Conservation (phyloP, 352 stramenopile genomes). For the Globisporangium cylindrosporum region DNA sequence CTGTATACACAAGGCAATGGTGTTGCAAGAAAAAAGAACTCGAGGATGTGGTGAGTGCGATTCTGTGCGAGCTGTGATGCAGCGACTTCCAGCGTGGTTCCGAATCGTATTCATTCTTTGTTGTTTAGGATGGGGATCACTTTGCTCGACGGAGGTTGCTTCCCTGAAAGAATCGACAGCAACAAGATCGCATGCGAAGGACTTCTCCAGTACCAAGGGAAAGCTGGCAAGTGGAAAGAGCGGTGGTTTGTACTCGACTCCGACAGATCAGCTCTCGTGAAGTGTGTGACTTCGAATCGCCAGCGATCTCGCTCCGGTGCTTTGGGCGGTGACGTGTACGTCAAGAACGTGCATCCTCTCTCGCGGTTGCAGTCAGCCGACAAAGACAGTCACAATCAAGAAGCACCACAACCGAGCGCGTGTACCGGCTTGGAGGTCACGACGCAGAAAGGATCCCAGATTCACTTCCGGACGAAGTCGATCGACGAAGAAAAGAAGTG, state of each 20-base stretch:
- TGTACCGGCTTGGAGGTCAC: constrained; percentile 29
- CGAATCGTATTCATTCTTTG: background rate
- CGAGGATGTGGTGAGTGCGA: background rate
- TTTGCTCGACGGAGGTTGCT: constrained; percentile 23
- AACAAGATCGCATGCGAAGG: constrained; percentile 39
- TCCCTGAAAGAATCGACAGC: constrained; percentile 10
- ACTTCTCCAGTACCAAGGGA: constrained; percentile 48
- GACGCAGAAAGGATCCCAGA: constrained; percentile 26
- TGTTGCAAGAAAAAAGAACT: background rate
- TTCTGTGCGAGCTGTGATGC: background rate
- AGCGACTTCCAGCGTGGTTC: background rate
- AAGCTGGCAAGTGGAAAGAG: constrained; percentile 50
- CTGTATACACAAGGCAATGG: background rate
- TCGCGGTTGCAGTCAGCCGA: constrained; percentile 7
- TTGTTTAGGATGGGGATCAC: constrained; percentile 13
- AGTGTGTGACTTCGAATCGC: constrained; percentile 35
- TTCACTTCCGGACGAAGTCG: constrained; percentile 43
- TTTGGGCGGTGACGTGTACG: constrained; percentile 33
- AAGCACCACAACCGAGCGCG: background rate
- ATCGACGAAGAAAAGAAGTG: constrained; percentile 42
- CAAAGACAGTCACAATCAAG: background rate
- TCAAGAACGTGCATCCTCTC: constrained; percentile 27
- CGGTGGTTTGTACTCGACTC: constrained; percentile 68
- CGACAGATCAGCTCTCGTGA: constrained; percentile 37
- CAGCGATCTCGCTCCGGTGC: constrained; percentile 29